A percentile compares a stretch with the other conserved stretches of the same genome.
Evolutionary conservation across 768 basidiomycete genomes (phyloP).

Genomic region (Lentinula boryana): DNA sequence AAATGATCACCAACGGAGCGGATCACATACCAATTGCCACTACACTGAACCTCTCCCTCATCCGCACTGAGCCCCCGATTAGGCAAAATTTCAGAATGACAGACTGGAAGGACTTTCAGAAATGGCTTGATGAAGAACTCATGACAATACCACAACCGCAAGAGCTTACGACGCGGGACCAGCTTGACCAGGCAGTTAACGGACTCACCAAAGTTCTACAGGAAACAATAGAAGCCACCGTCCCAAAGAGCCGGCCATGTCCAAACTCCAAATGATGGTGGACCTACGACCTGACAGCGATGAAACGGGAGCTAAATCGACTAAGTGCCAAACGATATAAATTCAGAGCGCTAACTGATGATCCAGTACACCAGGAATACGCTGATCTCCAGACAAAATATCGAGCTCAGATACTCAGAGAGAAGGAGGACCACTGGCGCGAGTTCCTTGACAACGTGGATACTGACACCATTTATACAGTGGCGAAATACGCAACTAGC

Average conservation of each 20-base stretch:
- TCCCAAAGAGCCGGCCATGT: not conserved
- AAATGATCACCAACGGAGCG: no score
- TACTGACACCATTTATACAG: no score
- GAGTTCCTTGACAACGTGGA: constrained; percentile 14
- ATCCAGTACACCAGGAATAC: not conserved
- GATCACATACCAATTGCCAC: no score
- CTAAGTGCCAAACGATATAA: not conserved
- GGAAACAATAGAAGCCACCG: not conserved
- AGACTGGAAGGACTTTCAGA: no score
- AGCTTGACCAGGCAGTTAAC: not conserved
- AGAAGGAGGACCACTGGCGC: constrained; percentile 19
- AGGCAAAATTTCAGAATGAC: no score
- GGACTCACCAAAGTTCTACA: not conserved
- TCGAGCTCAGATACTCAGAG: not conserved
- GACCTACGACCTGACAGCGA: not conserved
- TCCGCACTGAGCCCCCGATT: no score
- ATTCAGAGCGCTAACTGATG: not conserved
- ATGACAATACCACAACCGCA: no score
- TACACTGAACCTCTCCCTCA: no score
- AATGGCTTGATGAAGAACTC: no score
- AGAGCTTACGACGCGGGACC: no score
- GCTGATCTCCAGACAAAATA: not conserved
- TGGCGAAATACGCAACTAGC: constrained; percentile 8
- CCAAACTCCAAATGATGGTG: no score
- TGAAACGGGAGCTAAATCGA: not conserved